Evolutionary conservation across 2,329 filamentous ascomycete genomes (phyloP).

Genomic region (Tolypocladium nubicola): DNA sequence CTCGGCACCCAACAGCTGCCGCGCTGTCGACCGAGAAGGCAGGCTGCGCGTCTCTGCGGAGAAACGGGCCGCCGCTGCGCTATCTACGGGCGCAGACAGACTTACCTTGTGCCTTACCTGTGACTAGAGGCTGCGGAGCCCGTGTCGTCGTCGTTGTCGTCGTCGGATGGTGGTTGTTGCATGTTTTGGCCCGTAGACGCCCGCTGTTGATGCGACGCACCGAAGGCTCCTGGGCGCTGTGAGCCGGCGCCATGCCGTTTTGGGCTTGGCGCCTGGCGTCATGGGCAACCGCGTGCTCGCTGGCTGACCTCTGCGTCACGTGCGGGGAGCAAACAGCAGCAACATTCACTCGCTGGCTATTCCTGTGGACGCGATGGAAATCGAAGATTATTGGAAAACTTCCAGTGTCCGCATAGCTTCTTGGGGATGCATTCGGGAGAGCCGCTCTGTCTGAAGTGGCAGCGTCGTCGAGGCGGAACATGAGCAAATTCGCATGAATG

Average conservation of each 20-base stretch:
- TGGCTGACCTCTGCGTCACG: too few relatives aligned
- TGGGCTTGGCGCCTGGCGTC: constrained; percentile 8
- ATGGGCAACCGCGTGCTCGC: background rate
- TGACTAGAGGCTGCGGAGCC: constrained; percentile 2
- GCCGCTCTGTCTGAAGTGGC: background rate
- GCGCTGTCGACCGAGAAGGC: background rate
- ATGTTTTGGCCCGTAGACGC: constrained; percentile 18
- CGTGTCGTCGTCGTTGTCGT: background rate
- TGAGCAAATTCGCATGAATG: background rate
- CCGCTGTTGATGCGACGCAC: constrained; percentile 6
- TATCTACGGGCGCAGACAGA: background rate
- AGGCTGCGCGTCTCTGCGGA: background rate
- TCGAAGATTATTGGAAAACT: too few relatives aligned
- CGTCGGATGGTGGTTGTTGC: constrained; percentile 3
- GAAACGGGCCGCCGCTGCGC: background rate
- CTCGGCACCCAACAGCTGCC: background rate
- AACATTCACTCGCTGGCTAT: too few relatives aligned
- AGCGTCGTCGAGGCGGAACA: background rate
- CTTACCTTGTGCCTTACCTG: constrained; percentile 6
- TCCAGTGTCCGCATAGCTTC: background rate
- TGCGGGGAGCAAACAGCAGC: too few relatives aligned
- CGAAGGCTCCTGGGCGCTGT: constrained; percentile 3
- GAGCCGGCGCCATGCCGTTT: constrained; percentile 11
- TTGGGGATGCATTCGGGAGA: background rate
- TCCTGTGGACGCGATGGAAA: background rate